phyloP scores from a whole-genome alignment of 2,329 filamentous ascomycete species.

The Amesomyces nigricolor region DNA sequence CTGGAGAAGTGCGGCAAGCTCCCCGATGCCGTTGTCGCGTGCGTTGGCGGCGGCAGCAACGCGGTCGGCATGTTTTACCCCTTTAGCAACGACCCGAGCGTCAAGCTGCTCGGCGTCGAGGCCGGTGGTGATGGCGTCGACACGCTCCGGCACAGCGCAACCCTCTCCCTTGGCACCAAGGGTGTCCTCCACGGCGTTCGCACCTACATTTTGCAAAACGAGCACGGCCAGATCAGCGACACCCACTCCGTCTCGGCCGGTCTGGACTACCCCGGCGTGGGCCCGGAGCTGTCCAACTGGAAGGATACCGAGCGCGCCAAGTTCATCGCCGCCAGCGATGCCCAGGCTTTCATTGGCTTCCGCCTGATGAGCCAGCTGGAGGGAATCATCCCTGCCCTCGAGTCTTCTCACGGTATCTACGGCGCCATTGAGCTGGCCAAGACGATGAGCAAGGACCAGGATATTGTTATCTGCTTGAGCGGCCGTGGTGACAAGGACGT shows the following conservation, averaged over 20 bases:
- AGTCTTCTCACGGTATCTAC: slow-evolving; percentile 87
- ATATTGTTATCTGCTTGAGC: slow-evolving; percentile 89
- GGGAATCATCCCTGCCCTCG: slow-evolving; percentile 93
- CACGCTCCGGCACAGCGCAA: slow-evolving; percentile 79
- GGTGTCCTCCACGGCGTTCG: slow-evolving; percentile 93
- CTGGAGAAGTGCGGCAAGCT: slow-evolving; percentile 76
- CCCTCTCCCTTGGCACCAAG: slow-evolving; percentile 77
- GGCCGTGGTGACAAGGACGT: slow-evolving; percentile 97
- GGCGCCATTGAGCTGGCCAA: slow-evolving; percentile 87
- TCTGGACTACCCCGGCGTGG: slow-evolving; percentile 94
- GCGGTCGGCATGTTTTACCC: slow-evolving; percentile 98
- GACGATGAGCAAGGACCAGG: slow-evolving; percentile 81
- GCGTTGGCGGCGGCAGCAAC: slow-evolving; percentile 92
- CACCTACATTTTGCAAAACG: slow-evolving; percentile 90
- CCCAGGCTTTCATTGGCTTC: slow-evolving; percentile 85
- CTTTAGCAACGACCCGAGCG: slow-evolving; percentile 76
- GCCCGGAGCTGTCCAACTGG: slow-evolving; percentile 86
- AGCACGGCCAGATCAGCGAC: slow-evolving; percentile 86
- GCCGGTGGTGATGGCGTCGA: slow-evolving; percentile 90
- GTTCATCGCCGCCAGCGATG: slow-evolving; percentile 88
- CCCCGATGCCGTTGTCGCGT: slow-evolving; percentile 92
- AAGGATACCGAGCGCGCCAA: slow-evolving; percentile 83
- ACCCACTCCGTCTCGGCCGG: slow-evolving; percentile 96
- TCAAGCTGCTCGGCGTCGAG: slow-evolving; percentile 89
- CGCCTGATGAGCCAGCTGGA: slow-evolving; percentile 78